These are phyloP conservation scores for Sporothrix dimorphospora DNA, from an alignment of 2,329 filamentous ascomycete species.

Conservation along the genomic window DNA sequence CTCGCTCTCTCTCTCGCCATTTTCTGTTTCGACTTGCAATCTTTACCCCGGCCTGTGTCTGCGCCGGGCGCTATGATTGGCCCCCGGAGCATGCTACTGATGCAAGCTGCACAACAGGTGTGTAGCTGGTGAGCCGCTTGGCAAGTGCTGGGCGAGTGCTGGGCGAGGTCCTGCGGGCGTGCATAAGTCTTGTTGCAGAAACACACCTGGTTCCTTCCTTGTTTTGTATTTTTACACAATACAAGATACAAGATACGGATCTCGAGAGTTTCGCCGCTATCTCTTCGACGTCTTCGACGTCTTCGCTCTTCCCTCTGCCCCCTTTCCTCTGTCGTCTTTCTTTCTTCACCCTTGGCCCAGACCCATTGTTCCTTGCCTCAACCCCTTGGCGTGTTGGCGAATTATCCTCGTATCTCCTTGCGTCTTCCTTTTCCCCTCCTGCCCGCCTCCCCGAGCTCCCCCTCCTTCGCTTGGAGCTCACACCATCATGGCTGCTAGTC, in stretches of 20 bases:
- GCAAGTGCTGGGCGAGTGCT: neutral
- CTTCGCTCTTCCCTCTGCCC: too few species aligned
- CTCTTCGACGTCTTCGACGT: neutral
- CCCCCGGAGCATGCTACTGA: neutral
- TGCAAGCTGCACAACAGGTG: slow-evolving; percentile 21
- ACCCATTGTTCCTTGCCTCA: neutral
- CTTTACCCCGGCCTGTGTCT: slow-evolving; percentile 9
- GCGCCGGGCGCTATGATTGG: slow-evolving; percentile 10
- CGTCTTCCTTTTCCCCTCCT: neutral
- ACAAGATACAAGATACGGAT: neutral
- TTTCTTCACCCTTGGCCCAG: neutral
- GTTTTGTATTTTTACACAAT: neutral
- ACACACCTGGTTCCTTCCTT: neutral
- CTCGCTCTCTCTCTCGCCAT: slow-evolving; percentile 21
- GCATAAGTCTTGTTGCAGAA: slow-evolving; percentile 8
- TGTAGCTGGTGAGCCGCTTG: slow-evolving; percentile 21
- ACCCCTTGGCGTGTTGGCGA: neutral
- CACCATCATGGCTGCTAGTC: neutral
- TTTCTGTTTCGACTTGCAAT: slow-evolving; percentile 6
- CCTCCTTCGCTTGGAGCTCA: neutral
- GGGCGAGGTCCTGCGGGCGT: neutral
- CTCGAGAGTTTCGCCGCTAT: neutral
- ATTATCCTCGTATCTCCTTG: slow-evolving; percentile 8
- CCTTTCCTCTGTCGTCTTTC: too few species aligned
- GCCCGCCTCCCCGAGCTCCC: slow-evolving; percentile 3